These are phyloP conservation scores for Neofusicoccum laricinum DNA, from an alignment of 2,329 filamentous ascomycete species.

Conservation along the genomic window DNA sequence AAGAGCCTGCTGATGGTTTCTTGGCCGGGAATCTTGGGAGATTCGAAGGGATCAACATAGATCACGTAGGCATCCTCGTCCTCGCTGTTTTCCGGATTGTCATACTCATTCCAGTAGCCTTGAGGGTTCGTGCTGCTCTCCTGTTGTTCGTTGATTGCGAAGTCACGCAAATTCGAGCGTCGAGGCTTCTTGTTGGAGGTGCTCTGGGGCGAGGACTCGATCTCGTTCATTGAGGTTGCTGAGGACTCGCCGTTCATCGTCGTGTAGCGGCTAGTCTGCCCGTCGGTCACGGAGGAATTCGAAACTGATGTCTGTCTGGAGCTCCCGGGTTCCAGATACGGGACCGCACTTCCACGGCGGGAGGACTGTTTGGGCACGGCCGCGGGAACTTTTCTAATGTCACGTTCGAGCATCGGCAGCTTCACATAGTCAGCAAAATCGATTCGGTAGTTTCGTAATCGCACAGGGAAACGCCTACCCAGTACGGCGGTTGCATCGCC, in stretches of 20 bases:
- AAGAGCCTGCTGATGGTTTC: constrained; percentile 54
- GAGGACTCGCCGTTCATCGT: constrained; percentile 33
- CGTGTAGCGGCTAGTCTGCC: constrained; percentile 30
- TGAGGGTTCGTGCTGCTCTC: constrained; percentile 10
- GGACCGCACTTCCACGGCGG: constrained; percentile 23
- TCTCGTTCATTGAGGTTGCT: constrained; percentile 31
- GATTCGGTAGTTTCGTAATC: not conserved
- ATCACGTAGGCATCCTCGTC: constrained; percentile 63
- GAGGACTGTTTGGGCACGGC: constrained; percentile 27
- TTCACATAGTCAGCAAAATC: constrained; percentile 20
- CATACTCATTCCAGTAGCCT: constrained; percentile 83
- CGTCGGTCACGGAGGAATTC: constrained; percentile 35
- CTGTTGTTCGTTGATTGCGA: not conserved
- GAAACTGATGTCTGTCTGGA: constrained; percentile 37
- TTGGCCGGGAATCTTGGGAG: constrained; percentile 60
- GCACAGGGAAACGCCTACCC: constrained; percentile 32
- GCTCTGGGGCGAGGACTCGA: not conserved
- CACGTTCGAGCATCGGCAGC: constrained; percentile 44
- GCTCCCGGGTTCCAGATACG: constrained; percentile 23
- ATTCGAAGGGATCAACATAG: constrained; percentile 69
- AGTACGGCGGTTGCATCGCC: constrained; percentile 47
- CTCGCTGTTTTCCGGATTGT: constrained; percentile 69
- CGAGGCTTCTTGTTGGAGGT: not conserved
- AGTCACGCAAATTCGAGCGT: constrained; percentile 3
- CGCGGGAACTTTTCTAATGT: constrained; percentile 53